Evolutionary conservation across 2,329 filamentous ascomycete genomes (phyloP).

Genomic region (Geosmithia putterillii): DNA sequence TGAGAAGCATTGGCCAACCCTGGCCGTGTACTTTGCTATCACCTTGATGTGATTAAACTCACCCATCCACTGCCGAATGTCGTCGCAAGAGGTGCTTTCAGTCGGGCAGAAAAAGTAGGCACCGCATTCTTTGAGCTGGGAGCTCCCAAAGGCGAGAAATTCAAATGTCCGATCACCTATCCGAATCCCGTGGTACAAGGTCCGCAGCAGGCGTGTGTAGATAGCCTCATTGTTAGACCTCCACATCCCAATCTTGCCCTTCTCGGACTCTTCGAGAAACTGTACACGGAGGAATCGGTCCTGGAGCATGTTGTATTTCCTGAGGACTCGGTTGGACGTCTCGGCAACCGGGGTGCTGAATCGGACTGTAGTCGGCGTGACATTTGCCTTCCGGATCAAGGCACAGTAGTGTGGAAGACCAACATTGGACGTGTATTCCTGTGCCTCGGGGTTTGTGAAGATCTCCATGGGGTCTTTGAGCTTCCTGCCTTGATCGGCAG

Average conservation of each 20-base stretch:
- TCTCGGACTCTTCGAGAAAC: conserved; percentile 68
- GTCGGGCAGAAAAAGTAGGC: conserved; percentile 85
- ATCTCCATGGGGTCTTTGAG: conserved; percentile 62
- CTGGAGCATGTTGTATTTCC: conserved; percentile 52
- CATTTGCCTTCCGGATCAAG: conserved; percentile 59
- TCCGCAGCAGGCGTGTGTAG: conserved; percentile 60
- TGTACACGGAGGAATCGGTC: conserved; percentile 83
- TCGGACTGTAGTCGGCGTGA: conserved; percentile 78
- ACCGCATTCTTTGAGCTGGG: conserved; percentile 82
- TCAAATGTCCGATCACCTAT: conserved; percentile 75
- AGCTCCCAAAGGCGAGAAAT: conserved; percentile 91
- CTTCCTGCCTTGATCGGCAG: conserved; percentile 49
- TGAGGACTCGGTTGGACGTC: conserved; percentile 75
- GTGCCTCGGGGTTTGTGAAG: conserved; percentile 43
- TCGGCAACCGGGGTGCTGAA: conserved; percentile 70
- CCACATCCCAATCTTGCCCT: conserved; percentile 42
- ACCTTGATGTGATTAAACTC: conserved; percentile 68
- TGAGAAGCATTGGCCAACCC: conserved; percentile 90
- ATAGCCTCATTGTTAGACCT: conserved; percentile 52
- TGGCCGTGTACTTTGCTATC: conserved; percentile 81
- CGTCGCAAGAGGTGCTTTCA: conserved; percentile 51
- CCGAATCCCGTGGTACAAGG: conserved; percentile 64
- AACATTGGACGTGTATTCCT: conserved; percentile 30
- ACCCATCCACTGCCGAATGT: conserved; percentile 81
- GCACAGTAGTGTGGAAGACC: conserved; percentile 61